Percentiles rank a stretch among this genome's conserved stretches.
phyloP scores from a whole-genome alignment of 1,284 basidiomycete genomes.

The Amylostereum areolatum region DNA sequence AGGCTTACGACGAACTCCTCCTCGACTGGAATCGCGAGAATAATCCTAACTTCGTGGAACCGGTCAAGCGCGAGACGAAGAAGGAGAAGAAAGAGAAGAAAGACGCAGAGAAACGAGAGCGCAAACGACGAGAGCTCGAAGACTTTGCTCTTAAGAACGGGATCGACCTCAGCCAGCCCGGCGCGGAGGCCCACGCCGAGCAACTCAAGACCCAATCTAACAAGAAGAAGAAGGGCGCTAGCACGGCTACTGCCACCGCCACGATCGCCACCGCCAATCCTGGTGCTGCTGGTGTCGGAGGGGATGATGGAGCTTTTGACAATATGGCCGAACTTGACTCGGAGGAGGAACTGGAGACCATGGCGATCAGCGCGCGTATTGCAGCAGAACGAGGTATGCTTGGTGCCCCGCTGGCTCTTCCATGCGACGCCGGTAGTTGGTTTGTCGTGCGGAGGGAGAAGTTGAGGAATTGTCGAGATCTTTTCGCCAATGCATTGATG shows the following conservation, averaged over 20 bases:
- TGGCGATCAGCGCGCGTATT: conserved; percentile 46
- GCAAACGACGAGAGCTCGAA: conserved; percentile 64
- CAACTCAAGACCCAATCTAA: conserved; percentile 43
- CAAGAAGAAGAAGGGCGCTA: conserved; percentile 29
- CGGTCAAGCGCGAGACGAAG: conserved; percentile 78
- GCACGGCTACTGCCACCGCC: conserved; percentile 32
- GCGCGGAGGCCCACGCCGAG: conserved; percentile 32
- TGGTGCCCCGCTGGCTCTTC: conserved; percentile 43
- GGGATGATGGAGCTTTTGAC: conserved; percentile 41
- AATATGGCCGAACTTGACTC: conserved; percentile 78
- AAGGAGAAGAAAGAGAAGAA: conserved; percentile 77
- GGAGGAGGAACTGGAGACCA: conserved; percentile 60
- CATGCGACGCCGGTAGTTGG: conserved; percentile 51
- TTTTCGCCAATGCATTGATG: conserved; percentile 53
- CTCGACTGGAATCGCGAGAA: conserved; percentile 91
- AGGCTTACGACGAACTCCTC: conserved; percentile 82
- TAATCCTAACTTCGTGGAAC: conserved; percentile 93
- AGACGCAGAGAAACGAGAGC: conserved; percentile 69
- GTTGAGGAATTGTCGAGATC: conserved; percentile 60
- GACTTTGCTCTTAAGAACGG: conserved; percentile 52
- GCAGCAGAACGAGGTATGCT: conserved; percentile 49
- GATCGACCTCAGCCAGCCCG: conserved; percentile 29
- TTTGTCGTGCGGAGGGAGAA: conserved; percentile 73
- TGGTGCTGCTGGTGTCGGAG: conserved; percentile 33
- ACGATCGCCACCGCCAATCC: conserved; percentile 21